These are phyloP conservation scores for Sporothrix brasiliensis DNA, from an alignment of 2,329 filamentous ascomycete genomes.

Conservation along the genomic window DNA sequence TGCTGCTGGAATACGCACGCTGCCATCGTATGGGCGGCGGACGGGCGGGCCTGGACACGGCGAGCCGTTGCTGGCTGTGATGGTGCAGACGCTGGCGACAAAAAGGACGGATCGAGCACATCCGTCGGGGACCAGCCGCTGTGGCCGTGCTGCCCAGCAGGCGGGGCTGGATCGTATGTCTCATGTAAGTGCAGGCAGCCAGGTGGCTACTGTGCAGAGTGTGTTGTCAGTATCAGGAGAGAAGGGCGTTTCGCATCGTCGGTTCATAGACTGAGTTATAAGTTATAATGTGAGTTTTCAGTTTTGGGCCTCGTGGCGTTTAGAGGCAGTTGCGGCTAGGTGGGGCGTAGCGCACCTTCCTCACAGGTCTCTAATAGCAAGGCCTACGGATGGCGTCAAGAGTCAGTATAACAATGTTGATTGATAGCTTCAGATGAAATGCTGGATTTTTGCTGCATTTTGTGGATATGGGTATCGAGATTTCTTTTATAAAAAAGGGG, in stretches of 20 bases:
- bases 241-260: neutral
- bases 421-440: no score
- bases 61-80: neutral
- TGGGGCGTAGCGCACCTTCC: slow-evolving; percentile 11
- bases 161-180: neutral
- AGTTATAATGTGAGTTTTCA: neutral
- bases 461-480: no score
- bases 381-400: neutral
- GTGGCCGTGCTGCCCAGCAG: neutral
- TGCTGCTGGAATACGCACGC: neutral
- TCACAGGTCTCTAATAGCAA: neutral
- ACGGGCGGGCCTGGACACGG: neutral
- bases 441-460: no score
- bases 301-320: neutral
- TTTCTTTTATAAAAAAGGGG: neutral
- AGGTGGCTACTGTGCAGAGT: neutral
- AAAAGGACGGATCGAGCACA: neutral
- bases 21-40: neutral
- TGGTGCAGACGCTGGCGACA: neutral
- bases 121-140: neutral
- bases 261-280: no score
- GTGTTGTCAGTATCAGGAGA: neutral
- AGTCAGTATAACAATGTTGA: neutral
- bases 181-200: neutral
- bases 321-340: neutral